Evolutionary conservation across 2,329 filamentous ascomycete genomes (phyloP).

Genomic region (Cercospora sp.): DNA sequence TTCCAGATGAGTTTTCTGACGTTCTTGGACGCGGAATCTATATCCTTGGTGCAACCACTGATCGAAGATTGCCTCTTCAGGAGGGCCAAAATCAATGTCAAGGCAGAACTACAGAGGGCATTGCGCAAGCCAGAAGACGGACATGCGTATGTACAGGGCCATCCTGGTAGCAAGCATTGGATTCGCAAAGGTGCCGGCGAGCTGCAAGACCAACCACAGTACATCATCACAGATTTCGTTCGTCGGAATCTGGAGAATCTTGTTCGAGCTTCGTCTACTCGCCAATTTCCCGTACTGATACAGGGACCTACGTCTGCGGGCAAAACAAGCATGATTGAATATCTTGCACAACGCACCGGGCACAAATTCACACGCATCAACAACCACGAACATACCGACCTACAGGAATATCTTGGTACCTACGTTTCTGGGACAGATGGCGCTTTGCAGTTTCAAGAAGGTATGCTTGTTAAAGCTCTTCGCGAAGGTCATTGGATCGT

Average conservation of each 20-base stretch:
- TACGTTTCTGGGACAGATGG: constrained; percentile 87
- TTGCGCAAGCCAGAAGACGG: constrained; percentile 77
- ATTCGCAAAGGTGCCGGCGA: constrained; percentile 71
- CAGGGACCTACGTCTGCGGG: constrained; percentile 96
- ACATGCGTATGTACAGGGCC: constrained; percentile 67
- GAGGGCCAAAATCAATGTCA: constrained; percentile 62
- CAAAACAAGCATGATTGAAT: constrained; percentile 99
- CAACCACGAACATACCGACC: constrained; percentile 97
- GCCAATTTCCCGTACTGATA: constrained; percentile 88
- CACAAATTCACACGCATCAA: constrained; percentile 99
- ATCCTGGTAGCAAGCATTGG: constrained; percentile 57
- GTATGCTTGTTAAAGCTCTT: constrained; percentile 87
- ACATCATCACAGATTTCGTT: constrained; percentile 95
- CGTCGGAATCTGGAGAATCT: constrained; percentile 93
- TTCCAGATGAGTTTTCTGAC: constrained; percentile 99
- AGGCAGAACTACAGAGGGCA: constrained; percentile 73
- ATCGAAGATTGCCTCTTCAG: constrained; percentile 79
- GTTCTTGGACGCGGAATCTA: constrained; percentile 77
- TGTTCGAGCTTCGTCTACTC: constrained; percentile 87
- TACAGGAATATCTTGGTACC: constrained; percentile 95
- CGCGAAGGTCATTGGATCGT: constrained; percentile 97
- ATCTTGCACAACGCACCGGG: constrained; percentile 91
- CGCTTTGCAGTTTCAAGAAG: constrained; percentile 86
- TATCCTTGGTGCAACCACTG: constrained; percentile 72
- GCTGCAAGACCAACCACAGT: constrained; percentile 75